Evolutionary conservation across 768 basidiomycete genomes (phyloP).

Genomic region (Lactarius hengduanensis): DNA sequence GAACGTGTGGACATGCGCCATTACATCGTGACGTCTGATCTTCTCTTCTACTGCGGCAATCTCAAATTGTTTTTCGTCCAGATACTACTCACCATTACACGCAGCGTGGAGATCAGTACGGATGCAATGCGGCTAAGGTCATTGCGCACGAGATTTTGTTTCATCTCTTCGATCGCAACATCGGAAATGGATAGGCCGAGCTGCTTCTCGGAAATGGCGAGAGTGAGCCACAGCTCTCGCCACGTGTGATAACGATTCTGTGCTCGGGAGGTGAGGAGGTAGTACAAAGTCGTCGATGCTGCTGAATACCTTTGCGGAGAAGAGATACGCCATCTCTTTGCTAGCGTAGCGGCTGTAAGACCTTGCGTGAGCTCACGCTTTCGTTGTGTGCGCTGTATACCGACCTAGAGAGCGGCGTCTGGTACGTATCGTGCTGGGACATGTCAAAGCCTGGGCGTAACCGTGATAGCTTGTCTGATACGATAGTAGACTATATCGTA

Average conservation of each 20-base stretch:
- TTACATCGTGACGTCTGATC: constrained; percentile 96
- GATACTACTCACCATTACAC: constrained; percentile 45
- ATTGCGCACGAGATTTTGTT: constrained; percentile 72
- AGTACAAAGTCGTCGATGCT: background rate
- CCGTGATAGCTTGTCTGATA: too few species aligned
- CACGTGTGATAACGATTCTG: constrained; percentile 96
- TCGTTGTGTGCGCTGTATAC: background rate
- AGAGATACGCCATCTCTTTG: constrained; percentile 97
- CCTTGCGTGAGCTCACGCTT: background rate
- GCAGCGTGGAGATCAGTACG: constrained; percentile 10
- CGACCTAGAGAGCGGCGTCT: constrained; percentile 25
- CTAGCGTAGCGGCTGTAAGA: constrained; percentile 89
- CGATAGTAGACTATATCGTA: too few species aligned
- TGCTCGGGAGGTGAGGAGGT: background rate
- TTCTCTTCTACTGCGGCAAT: constrained; percentile 94
- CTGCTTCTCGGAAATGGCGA: constrained; percentile 95
- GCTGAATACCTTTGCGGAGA: constrained; percentile 80
- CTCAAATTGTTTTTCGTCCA: constrained; percentile 88
- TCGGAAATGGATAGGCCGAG: constrained; percentile 88
- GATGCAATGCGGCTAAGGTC: background rate
- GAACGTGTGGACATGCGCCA: constrained; percentile 99
- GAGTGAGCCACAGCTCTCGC: constrained; percentile 93
- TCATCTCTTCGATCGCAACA: constrained; percentile 93
- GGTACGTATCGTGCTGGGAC: constrained; percentile 21
- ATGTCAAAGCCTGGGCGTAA: background rate